A percentile compares a stretch with the other conserved stretches of the same genome.
Conservation (phyloP, 257 asterid species). For the Phtheirospermum japonicum region DNA sequence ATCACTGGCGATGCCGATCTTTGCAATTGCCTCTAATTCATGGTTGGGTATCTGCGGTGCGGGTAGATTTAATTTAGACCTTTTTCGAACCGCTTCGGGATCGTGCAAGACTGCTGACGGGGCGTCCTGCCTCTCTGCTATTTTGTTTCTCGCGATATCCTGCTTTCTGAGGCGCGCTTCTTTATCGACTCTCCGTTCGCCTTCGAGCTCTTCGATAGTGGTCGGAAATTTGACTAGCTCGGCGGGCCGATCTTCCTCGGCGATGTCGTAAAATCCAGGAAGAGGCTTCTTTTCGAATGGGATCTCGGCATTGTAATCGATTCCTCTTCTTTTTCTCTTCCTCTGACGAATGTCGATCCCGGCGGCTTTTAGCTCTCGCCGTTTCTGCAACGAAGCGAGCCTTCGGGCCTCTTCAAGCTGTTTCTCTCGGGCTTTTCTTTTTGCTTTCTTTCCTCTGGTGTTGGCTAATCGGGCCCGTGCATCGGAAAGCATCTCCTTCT, state of each 20-base stretch:
- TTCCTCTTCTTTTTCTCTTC: slow-evolving; percentile 92
- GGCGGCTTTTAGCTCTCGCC: slow-evolving; percentile 96
- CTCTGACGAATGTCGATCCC: slow-evolving; percentile 74
- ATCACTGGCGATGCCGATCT: slow-evolving; percentile 90
- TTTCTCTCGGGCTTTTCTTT: slow-evolving; percentile 94
- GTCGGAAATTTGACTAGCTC: slow-evolving; percentile 84
- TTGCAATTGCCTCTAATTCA: slow-evolving; percentile 94
- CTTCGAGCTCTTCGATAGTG: slow-evolving; percentile 95
- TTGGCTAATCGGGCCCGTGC: slow-evolving; percentile 94
- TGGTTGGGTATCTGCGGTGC: slow-evolving; percentile 96
- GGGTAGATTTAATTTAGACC: slow-evolving; percentile 80
- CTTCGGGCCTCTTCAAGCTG: slow-evolving; percentile 99
- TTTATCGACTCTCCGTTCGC: slow-evolving; percentile 87
- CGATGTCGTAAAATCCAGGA: slow-evolving; percentile 89
- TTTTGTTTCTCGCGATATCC: slow-evolving; percentile 87
- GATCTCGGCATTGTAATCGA: slow-evolving; percentile 92
- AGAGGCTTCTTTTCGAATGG: slow-evolving; percentile 97
- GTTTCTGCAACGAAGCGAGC: slow-evolving; percentile 97
- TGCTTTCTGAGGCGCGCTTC: slow-evolving; percentile 96
- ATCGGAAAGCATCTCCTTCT: slow-evolving; percentile 99
- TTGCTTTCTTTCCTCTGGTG: slow-evolving; percentile 96
- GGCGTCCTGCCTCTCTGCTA: slow-evolving; percentile 91
- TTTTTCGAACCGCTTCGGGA: slow-evolving; percentile 85
- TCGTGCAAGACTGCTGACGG: slow-evolving; percentile 91
- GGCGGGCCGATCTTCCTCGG: slow-evolving; percentile 78